Base-by-base conservation (phyloP, 345 rosid species). In the Populus alba region DNA sequence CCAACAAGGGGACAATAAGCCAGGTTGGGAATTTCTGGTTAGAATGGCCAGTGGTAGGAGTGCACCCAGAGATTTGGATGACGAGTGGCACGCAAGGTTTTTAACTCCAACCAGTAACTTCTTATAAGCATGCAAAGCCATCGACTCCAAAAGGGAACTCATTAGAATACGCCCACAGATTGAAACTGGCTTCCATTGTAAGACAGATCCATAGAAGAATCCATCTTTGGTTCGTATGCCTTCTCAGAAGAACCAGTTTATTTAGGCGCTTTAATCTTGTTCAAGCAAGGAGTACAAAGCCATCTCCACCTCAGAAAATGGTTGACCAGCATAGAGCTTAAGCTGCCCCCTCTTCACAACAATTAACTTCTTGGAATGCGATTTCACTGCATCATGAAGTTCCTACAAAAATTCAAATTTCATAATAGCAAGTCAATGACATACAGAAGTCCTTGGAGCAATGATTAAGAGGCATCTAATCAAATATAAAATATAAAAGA, bases 341-440 rank as follows among this genome's bases (percentile, higher is more conserved):
- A 93, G 94, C 84, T 90, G 93, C 75, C 89, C 90, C 82, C 91
- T 95, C 90, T 81, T 91, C 47, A 90, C 89, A 31, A 93, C 94
- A 74, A 90, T 73, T 72, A 90, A 78, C 75, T 89, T 87, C 88
- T 80, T 85, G 39, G 79, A 78, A 71, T 80, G 67, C 31, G 85
- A 85, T 72, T 79, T 85, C 84, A 89, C 86, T 77, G 78, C 91
- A 18, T 83, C 88, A 20, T 63, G 41, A 75, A 91, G 92, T 80
- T 91, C 95, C 98, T 92, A 87, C 85, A 81, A 9, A 77, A 17
- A 66, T 74, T 72, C 31, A 75, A 29, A 13, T 67, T 53, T 41
- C 45, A 41, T 41, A 41, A 41, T 41, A 41, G 45, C 3, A 0
- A 41, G 45, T 41, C 45, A 41, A 41, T 41, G 10, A 41, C 0